These are phyloP conservation scores for Termitomyces sp. DNA, from an alignment of 768 basidiomycete species.

Conservation along the genomic window DNA sequence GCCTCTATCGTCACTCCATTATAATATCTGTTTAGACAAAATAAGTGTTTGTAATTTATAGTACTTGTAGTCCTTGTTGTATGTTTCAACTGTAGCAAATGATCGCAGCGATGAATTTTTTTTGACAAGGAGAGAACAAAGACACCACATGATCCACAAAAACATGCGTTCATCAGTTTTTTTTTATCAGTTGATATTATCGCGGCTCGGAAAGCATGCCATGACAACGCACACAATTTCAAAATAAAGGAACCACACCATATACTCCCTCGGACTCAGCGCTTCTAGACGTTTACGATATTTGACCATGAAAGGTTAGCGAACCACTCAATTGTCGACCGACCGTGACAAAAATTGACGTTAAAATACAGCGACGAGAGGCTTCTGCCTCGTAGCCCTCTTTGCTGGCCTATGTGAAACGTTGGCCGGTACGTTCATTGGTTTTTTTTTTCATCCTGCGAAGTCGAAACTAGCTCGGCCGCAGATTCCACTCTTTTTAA, in stretches of 20 bases:
- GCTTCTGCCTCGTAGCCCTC: constrained; percentile 7
- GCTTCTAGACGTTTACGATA: neutral
- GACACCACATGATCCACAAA: neutral
- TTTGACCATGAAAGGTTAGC: constrained; percentile 8
- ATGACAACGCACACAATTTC: constrained; percentile 6
- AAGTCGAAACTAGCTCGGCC: neutral
- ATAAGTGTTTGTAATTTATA: neutral
- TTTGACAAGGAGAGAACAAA: neutral
- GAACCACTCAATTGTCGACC: neutral
- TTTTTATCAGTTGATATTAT: neutral
- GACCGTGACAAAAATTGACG: neutral
- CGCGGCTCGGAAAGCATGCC: neutral
- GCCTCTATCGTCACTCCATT: no score
- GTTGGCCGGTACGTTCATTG: constrained; percentile 7
- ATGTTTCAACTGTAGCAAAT: neutral
- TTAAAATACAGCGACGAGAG: constrained; percentile 1
- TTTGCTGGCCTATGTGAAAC: constrained; percentile 6
- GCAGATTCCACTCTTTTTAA: constrained; percentile 10
- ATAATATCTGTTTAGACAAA: neutral
- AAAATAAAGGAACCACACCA: neutral
- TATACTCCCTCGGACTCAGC: constrained; percentile 1
- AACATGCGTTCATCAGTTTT: neutral
- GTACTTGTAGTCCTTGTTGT: neutral
- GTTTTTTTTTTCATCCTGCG: neutral
- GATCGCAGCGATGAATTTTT: neutral